A percentile compares a stretch with the other conserved stretches of the same genome.
Conservation (phyloP, 345 rosid species). For the Eucalyptus leucophloia region DNA sequence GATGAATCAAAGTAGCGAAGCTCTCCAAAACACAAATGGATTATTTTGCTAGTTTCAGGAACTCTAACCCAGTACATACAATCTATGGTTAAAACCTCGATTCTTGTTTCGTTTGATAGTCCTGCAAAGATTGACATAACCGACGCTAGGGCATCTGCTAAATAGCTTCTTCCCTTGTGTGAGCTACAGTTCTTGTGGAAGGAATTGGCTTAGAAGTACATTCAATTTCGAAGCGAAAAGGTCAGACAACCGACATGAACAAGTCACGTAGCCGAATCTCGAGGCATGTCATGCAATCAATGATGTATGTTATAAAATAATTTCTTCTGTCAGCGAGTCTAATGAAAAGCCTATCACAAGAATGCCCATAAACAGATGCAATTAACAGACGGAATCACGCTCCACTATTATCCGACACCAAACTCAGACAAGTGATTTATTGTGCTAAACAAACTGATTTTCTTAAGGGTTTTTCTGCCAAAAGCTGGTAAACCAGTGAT, state of each 20-base stretch:
- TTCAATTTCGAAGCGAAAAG: background rate
- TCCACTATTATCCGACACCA: background rate
- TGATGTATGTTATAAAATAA: background rate
- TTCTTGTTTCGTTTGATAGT: background rate
- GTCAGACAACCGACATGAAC: background rate
- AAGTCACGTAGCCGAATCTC: background rate
- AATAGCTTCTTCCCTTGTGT: background rate
- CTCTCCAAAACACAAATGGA: background rate
- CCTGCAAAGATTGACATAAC: background rate
- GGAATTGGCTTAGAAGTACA: background rate
- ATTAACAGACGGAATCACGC: background rate
- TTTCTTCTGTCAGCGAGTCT: background rate
- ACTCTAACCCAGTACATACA: background rate
- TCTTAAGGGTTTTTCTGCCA: background rate
- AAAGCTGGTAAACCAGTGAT: background rate
- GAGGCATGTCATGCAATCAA: background rate
- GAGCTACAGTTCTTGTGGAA: background rate
- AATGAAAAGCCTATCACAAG: background rate
- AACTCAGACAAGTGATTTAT: background rate
- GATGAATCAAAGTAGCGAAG: background rate
- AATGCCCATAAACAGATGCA: background rate
- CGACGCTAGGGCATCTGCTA: background rate
- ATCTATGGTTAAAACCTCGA: background rate
- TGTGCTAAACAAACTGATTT: background rate
- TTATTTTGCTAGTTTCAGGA: background rate